These are phyloP conservation scores for Phytophthora colocasiae DNA, from an alignment of 352 stramenopile genomes.

Conservation along the genomic window DNA sequence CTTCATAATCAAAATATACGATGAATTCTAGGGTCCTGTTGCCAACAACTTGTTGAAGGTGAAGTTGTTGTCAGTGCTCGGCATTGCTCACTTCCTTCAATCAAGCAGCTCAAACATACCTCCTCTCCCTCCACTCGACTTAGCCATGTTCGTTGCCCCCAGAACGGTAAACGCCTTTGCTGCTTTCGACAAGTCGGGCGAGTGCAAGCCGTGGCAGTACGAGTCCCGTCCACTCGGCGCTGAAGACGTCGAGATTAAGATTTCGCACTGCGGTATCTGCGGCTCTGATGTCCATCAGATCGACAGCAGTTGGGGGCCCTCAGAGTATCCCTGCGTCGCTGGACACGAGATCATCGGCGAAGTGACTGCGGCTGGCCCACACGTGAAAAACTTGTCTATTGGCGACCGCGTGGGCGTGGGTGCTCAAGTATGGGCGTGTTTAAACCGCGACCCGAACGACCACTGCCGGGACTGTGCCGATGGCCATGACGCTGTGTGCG, in stretches of 20 bases:
- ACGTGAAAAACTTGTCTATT: conserved; percentile 65
- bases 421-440: conserved; percentile 49
- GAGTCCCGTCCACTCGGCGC: conserved; percentile 36
- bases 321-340: conserved; percentile 47
- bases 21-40: too few species aligned
- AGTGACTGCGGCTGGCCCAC: conserved; percentile 24
- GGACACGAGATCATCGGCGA: conserved; percentile 49
- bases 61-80: conserved; percentile 1
- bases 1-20: too few species aligned
- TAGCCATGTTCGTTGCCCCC: conserved; percentile 16
- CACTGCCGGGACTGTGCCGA: conserved; percentile 64
- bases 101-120: not conserved
- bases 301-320: conserved; percentile 42
- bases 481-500: conserved; percentile 68
- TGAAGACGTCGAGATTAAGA: conserved; percentile 29
- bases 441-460: conserved; percentile 54
- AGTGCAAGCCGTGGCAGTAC: conserved; percentile 44
- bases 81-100: conserved; percentile 10
- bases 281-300: conserved; percentile 50
- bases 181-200: conserved; percentile 33
- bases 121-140: not conserved
- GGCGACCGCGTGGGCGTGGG: conserved; percentile 60
- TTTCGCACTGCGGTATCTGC: conserved; percentile 28
- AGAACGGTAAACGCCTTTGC: conserved; percentile 48
- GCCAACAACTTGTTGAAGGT: too few species aligned